Percentiles rank a stretch among this genome's conserved stretches.
Conservation (phyloP, 2,329 filamentous ascomycete genomes). For the Aaosphaeria pasadenensis region DNA sequence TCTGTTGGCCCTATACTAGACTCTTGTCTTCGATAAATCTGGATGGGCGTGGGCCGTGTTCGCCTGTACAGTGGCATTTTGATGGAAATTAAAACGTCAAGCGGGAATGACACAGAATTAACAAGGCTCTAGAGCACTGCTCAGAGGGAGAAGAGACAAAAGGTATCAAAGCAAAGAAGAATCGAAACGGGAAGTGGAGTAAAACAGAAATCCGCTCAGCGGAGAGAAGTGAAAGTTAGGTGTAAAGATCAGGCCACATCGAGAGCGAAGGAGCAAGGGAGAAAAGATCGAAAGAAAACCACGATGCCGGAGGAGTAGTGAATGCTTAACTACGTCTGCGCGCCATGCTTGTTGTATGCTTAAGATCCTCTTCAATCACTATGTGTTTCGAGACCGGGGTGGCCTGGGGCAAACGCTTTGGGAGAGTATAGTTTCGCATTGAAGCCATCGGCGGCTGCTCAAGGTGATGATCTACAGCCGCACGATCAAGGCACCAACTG, state of each 20-base stretch:
- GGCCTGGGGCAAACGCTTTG: no score
- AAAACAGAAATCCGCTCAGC: conserved; percentile 28
- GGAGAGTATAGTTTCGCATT: no score
- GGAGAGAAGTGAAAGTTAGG: conserved; percentile 10
- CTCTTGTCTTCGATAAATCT: conserved; percentile 20
- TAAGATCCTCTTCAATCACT: no score
- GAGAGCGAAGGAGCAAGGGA: conserved; percentile 14
- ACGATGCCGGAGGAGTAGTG: no score
- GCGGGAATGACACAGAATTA: neutral
- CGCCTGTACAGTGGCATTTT: conserved; percentile 26
- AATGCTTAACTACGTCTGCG: no score
- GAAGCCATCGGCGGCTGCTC: no score
- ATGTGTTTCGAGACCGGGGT: no score
- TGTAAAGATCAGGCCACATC: conserved; percentile 12
- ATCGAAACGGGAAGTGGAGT: conserved; percentile 26
- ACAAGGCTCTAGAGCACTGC: conserved; percentile 4
- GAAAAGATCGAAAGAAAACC: conserved; percentile 1
- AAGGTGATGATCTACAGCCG: no score
- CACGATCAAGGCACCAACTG: no score
- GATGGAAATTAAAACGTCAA: neutral
- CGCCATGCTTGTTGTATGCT: no score
- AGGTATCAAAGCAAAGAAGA: conserved; percentile 5
- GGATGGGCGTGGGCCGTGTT: conserved; percentile 25
- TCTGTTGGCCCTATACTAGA: conserved; percentile 5
- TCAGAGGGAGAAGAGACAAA: conserved; percentile 1